phyloP scores from a whole-genome alignment of 139 green algal species.

The Pleodorina starrii region DNA sequence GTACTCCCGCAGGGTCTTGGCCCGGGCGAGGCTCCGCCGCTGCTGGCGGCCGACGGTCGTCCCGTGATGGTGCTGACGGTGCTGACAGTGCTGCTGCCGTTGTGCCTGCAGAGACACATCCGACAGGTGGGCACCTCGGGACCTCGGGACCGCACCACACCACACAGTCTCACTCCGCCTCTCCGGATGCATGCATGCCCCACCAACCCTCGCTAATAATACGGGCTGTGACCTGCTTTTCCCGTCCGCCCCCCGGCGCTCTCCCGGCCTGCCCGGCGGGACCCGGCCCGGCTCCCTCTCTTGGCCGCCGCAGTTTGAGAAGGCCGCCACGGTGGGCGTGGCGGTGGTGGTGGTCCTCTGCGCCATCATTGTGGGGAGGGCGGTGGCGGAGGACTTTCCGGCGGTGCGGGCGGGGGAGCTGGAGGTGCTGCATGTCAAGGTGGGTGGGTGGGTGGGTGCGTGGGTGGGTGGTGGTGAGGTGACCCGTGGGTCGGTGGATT shows the following conservation, averaged over 20 bases:
- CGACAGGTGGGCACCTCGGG: slow-evolving; percentile 63
- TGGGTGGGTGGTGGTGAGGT: no score
- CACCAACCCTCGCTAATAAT: no score
- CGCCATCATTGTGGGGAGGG: slow-evolving; percentile 57
- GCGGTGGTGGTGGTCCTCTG: slow-evolving; percentile 74
- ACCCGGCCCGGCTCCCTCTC: no score
- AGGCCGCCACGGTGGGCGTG: slow-evolving; percentile 73
- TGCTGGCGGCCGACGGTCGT: slow-evolving; percentile 65
- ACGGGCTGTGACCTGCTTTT: no score
- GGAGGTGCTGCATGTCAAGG: slow-evolving; percentile 64
- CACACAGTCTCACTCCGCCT: no score
- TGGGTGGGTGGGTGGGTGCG: background rate
- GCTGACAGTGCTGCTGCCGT: slow-evolving; percentile 72
- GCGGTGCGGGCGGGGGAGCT: slow-evolving; percentile 77
- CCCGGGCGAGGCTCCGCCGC: slow-evolving; percentile 6
- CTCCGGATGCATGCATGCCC: no score
- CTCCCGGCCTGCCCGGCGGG: no score
- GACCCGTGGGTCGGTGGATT: background rate
- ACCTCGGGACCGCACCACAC: no score
- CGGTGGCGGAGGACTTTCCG: slow-evolving; percentile 69
- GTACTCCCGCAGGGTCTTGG: background rate
- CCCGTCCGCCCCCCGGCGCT: no score
- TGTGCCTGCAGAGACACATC: slow-evolving; percentile 81
- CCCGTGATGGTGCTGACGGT: slow-evolving; percentile 71
- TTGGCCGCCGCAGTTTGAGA: slow-evolving; percentile 84